Percentiles rank a stretch among this genome's conserved stretches.
phyloP scores from a whole-genome alignment of 176 grass and related monocot genomes.

The Avena atlantica region DNA sequence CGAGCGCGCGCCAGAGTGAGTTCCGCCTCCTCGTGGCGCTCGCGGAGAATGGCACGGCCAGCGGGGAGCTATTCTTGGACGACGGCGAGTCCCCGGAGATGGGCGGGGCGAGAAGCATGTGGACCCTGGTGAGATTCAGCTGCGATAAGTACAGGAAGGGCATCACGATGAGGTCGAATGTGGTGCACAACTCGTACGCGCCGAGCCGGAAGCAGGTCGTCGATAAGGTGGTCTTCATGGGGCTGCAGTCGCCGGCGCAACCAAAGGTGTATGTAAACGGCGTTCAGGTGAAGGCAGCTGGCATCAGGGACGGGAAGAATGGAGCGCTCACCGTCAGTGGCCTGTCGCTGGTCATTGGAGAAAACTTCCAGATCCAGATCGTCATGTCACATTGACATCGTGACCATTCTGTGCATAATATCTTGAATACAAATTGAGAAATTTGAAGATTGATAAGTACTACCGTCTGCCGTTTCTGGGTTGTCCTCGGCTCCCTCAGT shows the following conservation, averaged over 20 bases:
- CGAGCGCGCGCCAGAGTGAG: constrained; percentile 39
- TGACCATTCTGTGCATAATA: background rate
- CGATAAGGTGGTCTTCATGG: constrained; percentile 65
- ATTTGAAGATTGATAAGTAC: background rate
- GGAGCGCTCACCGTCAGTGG: constrained; percentile 49
- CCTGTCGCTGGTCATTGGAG: constrained; percentile 51
- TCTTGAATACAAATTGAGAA: background rate
- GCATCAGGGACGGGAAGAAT: background rate
- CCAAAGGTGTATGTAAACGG: constrained; percentile 40
- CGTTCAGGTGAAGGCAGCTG: constrained; percentile 30
- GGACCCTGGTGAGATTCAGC: constrained; percentile 67
- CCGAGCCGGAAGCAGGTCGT: constrained; percentile 39
- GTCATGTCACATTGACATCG: constrained; percentile 23
- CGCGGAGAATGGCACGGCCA: constrained; percentile 42
- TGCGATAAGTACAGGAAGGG: background rate
- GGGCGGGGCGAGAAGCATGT: constrained; percentile 41
- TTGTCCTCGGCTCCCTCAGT: too few relatives aligned
- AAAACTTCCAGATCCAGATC: constrained; percentile 72
- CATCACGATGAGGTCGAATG: constrained; percentile 54
- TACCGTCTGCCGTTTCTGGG: too few relatives aligned
- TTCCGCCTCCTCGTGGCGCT: constrained; percentile 74
- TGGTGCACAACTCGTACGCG: constrained; percentile 53
- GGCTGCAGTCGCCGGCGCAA: constrained; percentile 36
- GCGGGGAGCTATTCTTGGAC: constrained; percentile 72
- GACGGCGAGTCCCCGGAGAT: constrained; percentile 77